phyloP scores from a whole-genome alignment of 2,329 filamentous ascomycete genomes.

The Penicillium sp. region DNA sequence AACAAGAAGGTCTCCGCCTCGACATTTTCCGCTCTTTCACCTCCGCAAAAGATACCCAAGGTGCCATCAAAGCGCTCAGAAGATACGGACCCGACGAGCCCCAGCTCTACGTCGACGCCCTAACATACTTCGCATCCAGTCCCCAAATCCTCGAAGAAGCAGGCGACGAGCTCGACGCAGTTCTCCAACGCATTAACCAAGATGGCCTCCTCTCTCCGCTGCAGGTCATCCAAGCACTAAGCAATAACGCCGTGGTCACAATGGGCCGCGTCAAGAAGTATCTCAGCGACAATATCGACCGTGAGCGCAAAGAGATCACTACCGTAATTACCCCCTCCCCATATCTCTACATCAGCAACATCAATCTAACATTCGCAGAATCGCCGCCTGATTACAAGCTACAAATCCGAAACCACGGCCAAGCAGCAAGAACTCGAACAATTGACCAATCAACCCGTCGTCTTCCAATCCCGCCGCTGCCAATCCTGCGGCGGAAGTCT shows the following conservation, averaged over 20 bases:
- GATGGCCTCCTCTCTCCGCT: slow-evolving; percentile 93
- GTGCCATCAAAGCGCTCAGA: slow-evolving; percentile 82
- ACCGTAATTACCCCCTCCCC: slow-evolving; percentile 38
- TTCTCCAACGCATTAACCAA: slow-evolving; percentile 83
- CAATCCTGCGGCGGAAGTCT: slow-evolving; percentile 75
- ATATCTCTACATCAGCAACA: neutral
- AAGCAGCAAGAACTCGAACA: slow-evolving; percentile 79
- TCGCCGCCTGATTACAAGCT: slow-evolving; percentile 76
- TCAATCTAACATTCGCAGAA: slow-evolving; percentile 56
- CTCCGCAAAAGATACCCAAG: slow-evolving; percentile 83
- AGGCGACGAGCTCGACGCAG: slow-evolving; percentile 77
- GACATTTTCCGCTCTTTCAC: slow-evolving; percentile 98
- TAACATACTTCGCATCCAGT: slow-evolving; percentile 91
- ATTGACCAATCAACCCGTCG: slow-evolving; percentile 74
- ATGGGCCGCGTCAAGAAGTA: slow-evolving; percentile 98
- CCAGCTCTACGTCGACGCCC: slow-evolving; percentile 85
- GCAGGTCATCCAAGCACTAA: slow-evolving; percentile 92
- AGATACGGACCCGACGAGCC: slow-evolving; percentile 93
- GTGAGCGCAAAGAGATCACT: slow-evolving; percentile 83
- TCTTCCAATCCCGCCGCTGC: slow-evolving; percentile 90
- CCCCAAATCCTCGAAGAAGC: slow-evolving; percentile 80
- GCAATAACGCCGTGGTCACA: slow-evolving; percentile 77
- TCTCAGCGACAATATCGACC: slow-evolving; percentile 81
- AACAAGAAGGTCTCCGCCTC: slow-evolving; percentile 86
- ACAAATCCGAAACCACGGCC: slow-evolving; percentile 77